These are phyloP conservation scores for Thraustochytrium sp. DNA, from an alignment of 352 stramenopile genomes.

Conservation along the genomic window DNA sequence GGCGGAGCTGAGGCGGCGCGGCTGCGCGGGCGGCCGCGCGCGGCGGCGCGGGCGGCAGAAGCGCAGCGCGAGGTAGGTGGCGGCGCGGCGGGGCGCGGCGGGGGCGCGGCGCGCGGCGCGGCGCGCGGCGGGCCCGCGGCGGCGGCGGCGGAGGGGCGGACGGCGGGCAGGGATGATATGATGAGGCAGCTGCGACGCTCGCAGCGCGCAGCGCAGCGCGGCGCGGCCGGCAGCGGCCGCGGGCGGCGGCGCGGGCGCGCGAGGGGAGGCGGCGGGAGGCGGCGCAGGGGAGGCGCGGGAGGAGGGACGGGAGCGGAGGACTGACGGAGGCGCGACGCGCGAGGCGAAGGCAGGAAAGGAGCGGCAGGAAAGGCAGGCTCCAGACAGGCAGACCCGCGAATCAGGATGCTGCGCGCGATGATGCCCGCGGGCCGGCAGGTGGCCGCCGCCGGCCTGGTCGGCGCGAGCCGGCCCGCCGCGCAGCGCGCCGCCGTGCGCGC, in stretches of 20 bases:
- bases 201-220: too few relatives aligned
- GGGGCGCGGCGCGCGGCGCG: too few relatives aligned
- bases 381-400: not conserved
- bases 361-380: not conserved
- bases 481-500: not conserved
- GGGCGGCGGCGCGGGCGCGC: not conserved
- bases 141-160: too few relatives aligned
- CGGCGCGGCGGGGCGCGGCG: too few relatives aligned
- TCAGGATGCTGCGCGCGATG: conserved; percentile 1
- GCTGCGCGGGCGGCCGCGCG: too few relatives aligned
- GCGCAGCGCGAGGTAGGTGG: too few relatives aligned
- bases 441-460: not conserved
- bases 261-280: not conserved
- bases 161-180: too few relatives aligned
- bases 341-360: not conserved
- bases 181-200: too few relatives aligned
- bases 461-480: not conserved
- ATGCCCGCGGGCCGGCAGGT: conserved; percentile 6
- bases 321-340: not conserved
- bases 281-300: not conserved
- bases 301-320: not conserved
- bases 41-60: too few relatives aligned
- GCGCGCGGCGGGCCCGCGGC: too few relatives aligned
- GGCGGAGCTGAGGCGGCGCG: too few relatives aligned
- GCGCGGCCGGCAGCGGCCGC: not conserved